Conservation (phyloP, 805 yeast genomes). For the Saccharomyces cerevisiae region DNA sequence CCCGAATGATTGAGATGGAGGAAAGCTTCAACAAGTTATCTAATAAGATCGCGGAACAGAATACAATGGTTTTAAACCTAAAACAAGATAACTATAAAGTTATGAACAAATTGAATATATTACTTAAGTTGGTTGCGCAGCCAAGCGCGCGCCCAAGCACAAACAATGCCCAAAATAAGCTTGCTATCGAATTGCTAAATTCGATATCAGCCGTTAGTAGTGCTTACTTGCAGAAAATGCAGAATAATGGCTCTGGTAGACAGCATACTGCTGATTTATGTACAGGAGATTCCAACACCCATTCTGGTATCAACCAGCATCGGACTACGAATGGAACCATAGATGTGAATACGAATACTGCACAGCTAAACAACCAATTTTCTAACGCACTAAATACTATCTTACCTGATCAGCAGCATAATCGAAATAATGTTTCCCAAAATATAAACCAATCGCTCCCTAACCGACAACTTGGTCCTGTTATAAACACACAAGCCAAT, state of each 20-base stretch:
- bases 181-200: constrained; percentile 23
- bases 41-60: constrained; percentile 19
- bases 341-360: background rate
- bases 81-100: constrained; percentile 2
- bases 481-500: background rate
- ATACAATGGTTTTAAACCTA: constrained; percentile 9
- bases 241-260: background rate
- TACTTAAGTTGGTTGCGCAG: background rate
- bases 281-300: background rate
- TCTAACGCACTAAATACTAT: background rate
- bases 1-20: constrained; percentile 26
- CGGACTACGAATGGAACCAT: background rate
- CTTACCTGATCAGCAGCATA: background rate
- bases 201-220: constrained; percentile 26
- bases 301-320: background rate
- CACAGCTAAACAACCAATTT: background rate
- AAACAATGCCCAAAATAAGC: constrained; percentile 12
- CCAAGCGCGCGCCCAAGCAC: constrained; percentile 2
- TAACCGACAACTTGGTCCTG: background rate
- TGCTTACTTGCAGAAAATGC: constrained; percentile 18
- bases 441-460: background rate
- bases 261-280: background rate
- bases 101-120: background rate
- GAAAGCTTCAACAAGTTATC: constrained; percentile 23
- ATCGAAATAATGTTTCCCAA: background rate